Evolutionary conservation across 169 alveolate genomes (phyloP), one percentile per base, ranked within the genome.

Genomic region (Amoebophrya sp.): DNA sequence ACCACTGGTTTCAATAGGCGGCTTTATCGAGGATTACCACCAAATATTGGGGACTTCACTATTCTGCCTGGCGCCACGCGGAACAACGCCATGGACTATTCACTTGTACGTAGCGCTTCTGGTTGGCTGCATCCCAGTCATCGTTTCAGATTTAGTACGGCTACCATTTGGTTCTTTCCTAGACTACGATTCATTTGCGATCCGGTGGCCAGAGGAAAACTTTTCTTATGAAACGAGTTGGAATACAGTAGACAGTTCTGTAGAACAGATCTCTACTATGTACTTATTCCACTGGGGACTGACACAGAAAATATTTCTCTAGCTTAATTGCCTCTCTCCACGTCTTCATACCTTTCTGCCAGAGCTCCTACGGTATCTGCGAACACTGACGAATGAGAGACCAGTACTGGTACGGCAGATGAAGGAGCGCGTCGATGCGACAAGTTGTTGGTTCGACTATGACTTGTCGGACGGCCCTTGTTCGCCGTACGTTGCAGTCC

Each of bases 51-150:
- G 94, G 55, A 89, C 90, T 10, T 90, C 93, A 33, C 41, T 89
- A 40, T 93, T 90, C 26, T 93, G 94, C 40, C 41, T 93, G 90
- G 94, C 94, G 24, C 94, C 94, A 0, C 91, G 94, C 10, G 94
- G 94, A 23, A 90, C 90, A 36, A 93, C 94, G 0, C 94, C 94
- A 38, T 93, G 94, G 94, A 93, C 94, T 41, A 93, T 93, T 40
- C 94, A 93, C 65, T 40, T 93, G 24, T 93, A 41, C 83, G 91
- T 93, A 39, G 93, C 94, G 29, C 10, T 93, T 41, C 91, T 93
- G 55, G 92, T 83, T 0, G 94, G 94, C 33, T 93, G 94, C 36
- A 90, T 93, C 10, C 93, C 94, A 0, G 93, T 55, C 38, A 47
- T 47, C 65, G 29, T 47, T 47, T 12, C 29, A 12, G 65, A 47